A percentile compares a stretch with the other conserved stretches of the same genome.
Evolutionary conservation across 2,329 filamentous ascomycete species (phyloP).

Genomic region (Fusarium sp.): DNA sequence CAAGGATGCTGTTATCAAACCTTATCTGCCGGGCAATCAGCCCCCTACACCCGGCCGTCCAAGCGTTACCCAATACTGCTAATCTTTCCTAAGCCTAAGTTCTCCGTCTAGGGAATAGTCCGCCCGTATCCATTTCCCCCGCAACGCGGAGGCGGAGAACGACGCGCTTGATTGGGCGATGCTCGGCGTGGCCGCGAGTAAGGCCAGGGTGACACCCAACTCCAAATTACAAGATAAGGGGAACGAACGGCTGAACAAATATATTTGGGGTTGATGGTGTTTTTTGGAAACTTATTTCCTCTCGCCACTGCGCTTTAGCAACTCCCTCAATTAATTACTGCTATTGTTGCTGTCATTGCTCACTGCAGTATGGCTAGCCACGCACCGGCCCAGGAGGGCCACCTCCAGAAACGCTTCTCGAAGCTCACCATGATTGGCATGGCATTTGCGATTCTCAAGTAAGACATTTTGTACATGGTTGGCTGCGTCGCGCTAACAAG

Average conservation of each 20-base stretch:
- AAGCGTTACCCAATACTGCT: not conserved
- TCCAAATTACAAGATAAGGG: conserved; percentile 8
- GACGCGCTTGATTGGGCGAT: not conserved
- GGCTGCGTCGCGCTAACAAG: not conserved
- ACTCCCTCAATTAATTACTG: not conserved
- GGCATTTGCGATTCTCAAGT: conserved; percentile 62
- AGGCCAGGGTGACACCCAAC: conserved; percentile 2
- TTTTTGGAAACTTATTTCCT: not conserved
- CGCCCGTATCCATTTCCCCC: conserved; percentile 22
- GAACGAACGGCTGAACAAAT: not conserved
- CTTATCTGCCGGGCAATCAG: not conserved
- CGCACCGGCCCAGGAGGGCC: conserved; percentile 25
- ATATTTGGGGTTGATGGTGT: conserved; percentile 9
- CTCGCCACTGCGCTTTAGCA: not conserved
- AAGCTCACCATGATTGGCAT: conserved; percentile 50
- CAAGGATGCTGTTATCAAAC: not conserved
- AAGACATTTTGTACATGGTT: not conserved
- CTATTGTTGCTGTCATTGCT: not conserved
- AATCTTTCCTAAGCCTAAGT: conserved; percentile 29
- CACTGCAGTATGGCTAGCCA: conserved; percentile 21
- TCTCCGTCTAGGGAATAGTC: not conserved
- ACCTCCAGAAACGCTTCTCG: conserved; percentile 44
- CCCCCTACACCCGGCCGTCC: not conserved
- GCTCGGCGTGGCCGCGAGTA: conserved; percentile 7
- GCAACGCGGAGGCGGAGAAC: conserved; percentile 20